Conservation (phyloP, 345 rosid species). For the Rhodamnia argentea region DNA sequence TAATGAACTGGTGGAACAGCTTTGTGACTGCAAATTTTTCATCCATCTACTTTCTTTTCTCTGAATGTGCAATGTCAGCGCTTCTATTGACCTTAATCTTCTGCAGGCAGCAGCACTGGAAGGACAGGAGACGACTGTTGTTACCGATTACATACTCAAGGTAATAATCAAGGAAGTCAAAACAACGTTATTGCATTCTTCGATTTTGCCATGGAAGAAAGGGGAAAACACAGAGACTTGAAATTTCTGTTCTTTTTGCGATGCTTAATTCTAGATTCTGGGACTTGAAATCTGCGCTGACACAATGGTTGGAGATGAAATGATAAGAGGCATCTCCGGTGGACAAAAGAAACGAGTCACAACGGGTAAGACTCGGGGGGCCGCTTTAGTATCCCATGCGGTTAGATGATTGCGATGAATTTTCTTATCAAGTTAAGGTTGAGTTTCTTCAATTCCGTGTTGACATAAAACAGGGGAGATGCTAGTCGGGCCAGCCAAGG, state of each 20-base stretch:
- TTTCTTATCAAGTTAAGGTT: background rate
- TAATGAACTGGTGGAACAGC: background rate
- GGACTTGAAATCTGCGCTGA: conserved; percentile 60
- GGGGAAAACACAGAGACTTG: background rate
- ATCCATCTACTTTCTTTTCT: background rate
- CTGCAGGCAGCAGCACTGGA: conserved; percentile 55
- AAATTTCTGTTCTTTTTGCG: background rate
- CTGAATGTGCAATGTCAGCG: background rate
- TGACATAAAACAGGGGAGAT: conserved; percentile 39
- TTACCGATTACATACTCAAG: conserved; percentile 79
- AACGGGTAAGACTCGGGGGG: conserved; percentile 14
- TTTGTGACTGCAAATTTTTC: background rate
- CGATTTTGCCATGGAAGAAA: background rate
- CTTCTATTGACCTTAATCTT: background rate
- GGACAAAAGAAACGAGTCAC: conserved; percentile 54
- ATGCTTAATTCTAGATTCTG: conserved; percentile 21
- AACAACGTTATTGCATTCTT: background rate
- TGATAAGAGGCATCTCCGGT: conserved; percentile 53
- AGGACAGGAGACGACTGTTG: conserved; percentile 55
- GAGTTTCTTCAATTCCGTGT: background rate
- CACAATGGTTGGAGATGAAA: conserved; percentile 46
- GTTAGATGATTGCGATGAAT: background rate
- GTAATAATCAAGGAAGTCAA: conserved; percentile 8
- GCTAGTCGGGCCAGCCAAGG: conserved; percentile 73
- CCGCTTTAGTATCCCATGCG: background rate